A percentile compares a stretch with the other conserved stretches of the same genome.
Evolutionary conservation across 2,329 filamentous ascomycete genomes (phyloP).

Genomic region (Aspergillus sp.): DNA sequence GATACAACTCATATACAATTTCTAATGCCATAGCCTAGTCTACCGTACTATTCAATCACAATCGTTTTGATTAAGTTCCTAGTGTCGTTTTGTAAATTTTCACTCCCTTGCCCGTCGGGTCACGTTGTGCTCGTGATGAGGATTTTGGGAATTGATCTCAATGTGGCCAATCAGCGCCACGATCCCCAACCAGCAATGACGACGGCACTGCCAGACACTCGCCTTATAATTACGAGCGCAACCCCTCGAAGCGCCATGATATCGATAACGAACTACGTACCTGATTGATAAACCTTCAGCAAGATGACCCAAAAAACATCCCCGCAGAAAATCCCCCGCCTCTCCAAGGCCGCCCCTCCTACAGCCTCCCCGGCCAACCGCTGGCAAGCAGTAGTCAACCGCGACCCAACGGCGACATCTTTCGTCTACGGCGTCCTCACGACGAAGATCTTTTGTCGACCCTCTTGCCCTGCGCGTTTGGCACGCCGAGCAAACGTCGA

Average conservation of each 20-base stretch:
- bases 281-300: neutral
- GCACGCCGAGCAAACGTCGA: conserved; percentile 56
- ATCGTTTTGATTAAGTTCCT: neutral
- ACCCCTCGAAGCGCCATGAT: neutral
- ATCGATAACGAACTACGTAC: neutral
- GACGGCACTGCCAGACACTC: neutral
- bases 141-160: conserved; percentile 24
- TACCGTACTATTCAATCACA: no score
- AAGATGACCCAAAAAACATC: conserved; percentile 8
- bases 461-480: conserved; percentile 58
- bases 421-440: conserved; percentile 60
- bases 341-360: conserved; percentile 1
- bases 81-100: neutral
- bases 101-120: no score
- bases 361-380: conserved; percentile 28
- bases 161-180: conserved; percentile 36
- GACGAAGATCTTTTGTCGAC: conserved; percentile 58
- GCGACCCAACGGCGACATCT: conserved; percentile 44
- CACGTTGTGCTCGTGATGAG: neutral
- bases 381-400: conserved; percentile 47
- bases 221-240: neutral
- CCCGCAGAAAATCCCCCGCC: conserved; percentile 26
- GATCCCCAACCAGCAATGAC: neutral
- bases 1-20: no score
- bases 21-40: no score